Conservation (phyloP, 2,329 filamentous ascomycete species). For the Sporothrix brunneoviolacea region DNA sequence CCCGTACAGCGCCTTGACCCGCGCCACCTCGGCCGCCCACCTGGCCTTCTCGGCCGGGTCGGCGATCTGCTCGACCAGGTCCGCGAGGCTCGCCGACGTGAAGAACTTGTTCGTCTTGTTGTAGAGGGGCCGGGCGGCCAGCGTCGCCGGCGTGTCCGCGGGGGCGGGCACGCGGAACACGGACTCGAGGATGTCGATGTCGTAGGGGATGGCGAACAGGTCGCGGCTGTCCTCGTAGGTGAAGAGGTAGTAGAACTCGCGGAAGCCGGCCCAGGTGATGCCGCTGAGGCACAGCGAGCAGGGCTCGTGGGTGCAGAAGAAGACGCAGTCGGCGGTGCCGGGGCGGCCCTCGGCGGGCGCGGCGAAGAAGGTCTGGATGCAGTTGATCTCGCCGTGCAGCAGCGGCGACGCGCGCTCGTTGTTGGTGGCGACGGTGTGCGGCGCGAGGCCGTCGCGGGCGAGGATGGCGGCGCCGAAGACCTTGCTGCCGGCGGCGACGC, state of each 20-base stretch:
- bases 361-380: slow-evolving; percentile 52
- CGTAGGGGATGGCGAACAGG: slow-evolving; percentile 48
- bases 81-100: slow-evolving; percentile 34
- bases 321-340: slow-evolving; percentile 41
- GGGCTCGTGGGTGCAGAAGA: slow-evolving; percentile 53
- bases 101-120: slow-evolving; percentile 54
- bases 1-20: slow-evolving; percentile 44
- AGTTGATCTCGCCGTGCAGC: slow-evolving; percentile 54
- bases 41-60: slow-evolving; percentile 27
- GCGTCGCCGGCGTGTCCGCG: slow-evolving; percentile 30
- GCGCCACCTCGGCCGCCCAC: slow-evolving; percentile 35
- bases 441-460: slow-evolving; percentile 31
- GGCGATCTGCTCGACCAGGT: slow-evolving; percentile 32
- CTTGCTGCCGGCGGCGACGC: slow-evolving; percentile 47
- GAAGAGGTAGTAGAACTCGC: slow-evolving; percentile 51
- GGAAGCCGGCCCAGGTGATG: slow-evolving; percentile 52
- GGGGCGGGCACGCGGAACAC: slow-evolving; percentile 45
- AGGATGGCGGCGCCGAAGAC: slow-evolving; percentile 52
- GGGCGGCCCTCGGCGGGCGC: slow-evolving; percentile 27
- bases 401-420: slow-evolving; percentile 49
- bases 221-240: slow-evolving; percentile 53
- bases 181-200: slow-evolving; percentile 50
- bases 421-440: slow-evolving; percentile 48
- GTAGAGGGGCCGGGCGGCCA: slow-evolving; percentile 39
- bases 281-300: slow-evolving; percentile 52